These are phyloP conservation scores for Penicillium robsamsonii DNA, from an alignment of 495 filamentous ascomycete species.

Conservation along the genomic window DNA sequence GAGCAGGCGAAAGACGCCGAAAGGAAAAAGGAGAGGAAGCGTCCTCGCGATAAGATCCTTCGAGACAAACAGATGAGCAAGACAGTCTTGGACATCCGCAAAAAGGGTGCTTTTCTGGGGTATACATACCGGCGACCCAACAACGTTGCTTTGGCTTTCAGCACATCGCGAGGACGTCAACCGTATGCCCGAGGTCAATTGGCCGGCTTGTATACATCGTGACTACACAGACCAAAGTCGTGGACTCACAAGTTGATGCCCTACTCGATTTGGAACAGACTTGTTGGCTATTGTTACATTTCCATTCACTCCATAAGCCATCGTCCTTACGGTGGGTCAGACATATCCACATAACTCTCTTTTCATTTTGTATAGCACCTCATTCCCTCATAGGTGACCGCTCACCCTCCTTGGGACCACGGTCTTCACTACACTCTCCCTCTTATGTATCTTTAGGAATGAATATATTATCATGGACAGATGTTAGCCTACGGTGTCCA, in stretches of 20 bases:
- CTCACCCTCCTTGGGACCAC: not conserved
- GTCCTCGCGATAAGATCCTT: slow-evolving; percentile 76
- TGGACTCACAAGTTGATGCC: not conserved
- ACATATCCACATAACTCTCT: slow-evolving; percentile 3
- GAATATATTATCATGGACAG: not conserved
- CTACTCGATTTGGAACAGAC: not conserved
- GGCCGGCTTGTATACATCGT: slow-evolving; percentile 29
- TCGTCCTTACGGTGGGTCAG: not conserved
- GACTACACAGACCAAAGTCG: not conserved
- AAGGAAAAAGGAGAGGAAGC: slow-evolving; percentile 57
- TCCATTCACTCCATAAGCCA: not conserved
- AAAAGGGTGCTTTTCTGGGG: slow-evolving; percentile 79
- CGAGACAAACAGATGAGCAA: slow-evolving; percentile 63
- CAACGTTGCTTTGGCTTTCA: slow-evolving; percentile 33
- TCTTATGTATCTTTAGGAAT: slow-evolving; percentile 13
- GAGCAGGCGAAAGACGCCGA: slow-evolving; percentile 22
- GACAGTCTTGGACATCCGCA: slow-evolving; percentile 72
- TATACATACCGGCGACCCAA: slow-evolving; percentile 76
- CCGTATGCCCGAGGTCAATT: slow-evolving; percentile 27
- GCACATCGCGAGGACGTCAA: slow-evolving; percentile 33
- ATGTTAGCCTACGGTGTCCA: not conserved
- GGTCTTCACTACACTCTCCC: not conserved
- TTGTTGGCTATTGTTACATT: not conserved
- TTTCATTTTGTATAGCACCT: not conserved
- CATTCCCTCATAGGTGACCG: not conserved